A percentile compares a stretch with the other conserved stretches of the same genome.
Evolutionary conservation across 768 basidiomycete species (phyloP).

Genomic region (Collybiopsis luxurians): DNA sequence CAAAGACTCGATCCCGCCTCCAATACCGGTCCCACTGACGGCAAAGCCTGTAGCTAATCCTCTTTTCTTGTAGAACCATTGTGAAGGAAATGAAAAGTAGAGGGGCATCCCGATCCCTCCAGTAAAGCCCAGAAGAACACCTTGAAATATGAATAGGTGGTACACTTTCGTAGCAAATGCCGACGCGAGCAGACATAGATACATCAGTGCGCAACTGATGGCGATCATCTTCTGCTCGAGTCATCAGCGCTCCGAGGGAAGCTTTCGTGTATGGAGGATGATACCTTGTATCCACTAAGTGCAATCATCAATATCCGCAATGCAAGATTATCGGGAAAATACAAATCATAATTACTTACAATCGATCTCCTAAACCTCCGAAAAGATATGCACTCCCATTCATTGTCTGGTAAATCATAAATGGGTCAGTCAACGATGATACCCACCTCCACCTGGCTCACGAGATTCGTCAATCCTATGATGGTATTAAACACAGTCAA

Average conservation of each 20-base stretch:
- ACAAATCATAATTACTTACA: constrained; percentile 20
- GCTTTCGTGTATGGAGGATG: too few species aligned
- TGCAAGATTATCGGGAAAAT: background rate
- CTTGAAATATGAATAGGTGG: constrained; percentile 30
- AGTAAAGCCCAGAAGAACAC: constrained; percentile 15
- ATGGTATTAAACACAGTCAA: background rate
- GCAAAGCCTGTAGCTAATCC: constrained; percentile 33
- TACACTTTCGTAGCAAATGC: constrained; percentile 28
- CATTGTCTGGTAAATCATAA: constrained; percentile 19
- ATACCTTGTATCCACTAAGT: constrained; percentile 12
- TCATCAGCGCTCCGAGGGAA: too few species aligned
- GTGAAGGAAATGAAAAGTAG: constrained; percentile 30
- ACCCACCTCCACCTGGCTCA: background rate
- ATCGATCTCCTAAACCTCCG: constrained; percentile 30
- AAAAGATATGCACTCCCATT: constrained; percentile 22
- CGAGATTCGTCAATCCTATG: constrained; percentile 2
- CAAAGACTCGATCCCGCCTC: constrained; percentile 22
- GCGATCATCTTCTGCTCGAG: constrained; percentile 25
- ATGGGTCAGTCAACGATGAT: background rate
- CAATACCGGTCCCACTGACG: constrained; percentile 28
- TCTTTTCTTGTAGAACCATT: constrained; percentile 29
- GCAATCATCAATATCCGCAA: background rate
- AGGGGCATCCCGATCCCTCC: constrained; percentile 21
- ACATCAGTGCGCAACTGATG: constrained; percentile 22
- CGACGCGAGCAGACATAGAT: constrained; percentile 24